Evolutionary conservation across 257 asterid genomes (phyloP).

Genomic region (Salvia rosmarinus): DNA sequence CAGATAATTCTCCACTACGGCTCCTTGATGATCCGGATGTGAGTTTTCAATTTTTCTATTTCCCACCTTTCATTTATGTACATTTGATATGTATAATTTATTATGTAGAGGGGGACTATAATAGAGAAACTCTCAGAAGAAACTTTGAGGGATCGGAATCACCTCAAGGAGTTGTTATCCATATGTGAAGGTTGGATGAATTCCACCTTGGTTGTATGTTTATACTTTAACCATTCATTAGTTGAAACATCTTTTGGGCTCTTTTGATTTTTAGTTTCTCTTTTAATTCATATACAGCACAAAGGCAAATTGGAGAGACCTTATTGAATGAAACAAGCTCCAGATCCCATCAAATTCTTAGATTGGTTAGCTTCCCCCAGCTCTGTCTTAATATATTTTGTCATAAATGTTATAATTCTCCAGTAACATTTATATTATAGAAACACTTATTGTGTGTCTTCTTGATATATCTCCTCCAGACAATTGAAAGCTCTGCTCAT

Average conservation of each 20-base stretch:
- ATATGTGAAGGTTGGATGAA: constrained; percentile 73
- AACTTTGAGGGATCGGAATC: constrained; percentile 87
- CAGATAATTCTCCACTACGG: constrained; percentile 77
- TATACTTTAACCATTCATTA: constrained; percentile 10
- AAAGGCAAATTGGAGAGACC: constrained; percentile 89
- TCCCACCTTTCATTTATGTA: constrained; percentile 23
- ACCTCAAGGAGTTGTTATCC: constrained; percentile 86
- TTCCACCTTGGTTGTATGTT: constrained; percentile 19
- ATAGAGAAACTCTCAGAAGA: constrained; percentile 95
- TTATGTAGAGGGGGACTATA: constrained; percentile 75
- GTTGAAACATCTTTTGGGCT: constrained; percentile 10
- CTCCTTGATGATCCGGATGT: constrained; percentile 98
- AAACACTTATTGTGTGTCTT: constrained; percentile 13
- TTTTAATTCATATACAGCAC: constrained; percentile 54
- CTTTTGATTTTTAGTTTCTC: constrained; percentile 14
- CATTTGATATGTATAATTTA: constrained; percentile 31
- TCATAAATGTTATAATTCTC: neutral
- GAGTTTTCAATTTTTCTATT: constrained; percentile 44
- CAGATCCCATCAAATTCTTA: constrained; percentile 98
- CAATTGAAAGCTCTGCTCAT: constrained; percentile 97
- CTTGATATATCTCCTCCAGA: constrained; percentile 52
- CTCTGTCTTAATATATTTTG: constrained; percentile 19
- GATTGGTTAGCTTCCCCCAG: constrained; percentile 63
- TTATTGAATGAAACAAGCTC: constrained; percentile 91
- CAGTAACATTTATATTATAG: constrained; percentile 5